phyloP scores from a whole-genome alignment of 257 asterid genomes.

The Oldenlandia corymbosa region DNA sequence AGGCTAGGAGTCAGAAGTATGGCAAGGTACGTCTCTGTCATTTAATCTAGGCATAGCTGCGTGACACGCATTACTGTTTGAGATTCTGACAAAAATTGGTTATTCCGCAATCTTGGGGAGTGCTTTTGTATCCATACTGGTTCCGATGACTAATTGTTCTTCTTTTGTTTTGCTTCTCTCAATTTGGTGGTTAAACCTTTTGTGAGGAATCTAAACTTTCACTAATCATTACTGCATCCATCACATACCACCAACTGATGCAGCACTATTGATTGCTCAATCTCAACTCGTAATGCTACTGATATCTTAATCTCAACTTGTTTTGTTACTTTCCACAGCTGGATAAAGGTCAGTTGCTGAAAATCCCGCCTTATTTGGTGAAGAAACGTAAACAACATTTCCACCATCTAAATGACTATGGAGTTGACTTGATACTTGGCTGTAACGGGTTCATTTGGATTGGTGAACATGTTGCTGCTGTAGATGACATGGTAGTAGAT shows the following conservation, averaged over 20 bases:
- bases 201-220: too few relatives aligned
- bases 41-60: neutral
- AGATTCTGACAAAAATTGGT: too few relatives aligned
- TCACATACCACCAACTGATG: neutral
- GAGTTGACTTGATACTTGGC: constrained; percentile 80
- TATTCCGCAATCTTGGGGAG: too few relatives aligned
- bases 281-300: neutral
- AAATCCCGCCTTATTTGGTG: constrained; percentile 71
- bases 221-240: neutral
- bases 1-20: constrained; percentile 93
- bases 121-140: too few relatives aligned
- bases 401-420: constrained; percentile 68
- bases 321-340: constrained; percentile 40
- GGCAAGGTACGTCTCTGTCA: constrained; percentile 58
- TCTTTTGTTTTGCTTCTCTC: neutral
- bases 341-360: constrained; percentile 72
- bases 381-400: constrained; percentile 90
- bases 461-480: constrained; percentile 76
- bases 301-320: neutral
- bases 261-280: neutral
- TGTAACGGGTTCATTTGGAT: constrained; percentile 91
- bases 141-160: neutral
- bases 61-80: too few relatives aligned
- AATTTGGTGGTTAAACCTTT: neutral
- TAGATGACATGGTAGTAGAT: constrained; percentile 63